Conservation (phyloP, 768 basidiomycete genomes). For the Collybiopsis confluens region DNA sequence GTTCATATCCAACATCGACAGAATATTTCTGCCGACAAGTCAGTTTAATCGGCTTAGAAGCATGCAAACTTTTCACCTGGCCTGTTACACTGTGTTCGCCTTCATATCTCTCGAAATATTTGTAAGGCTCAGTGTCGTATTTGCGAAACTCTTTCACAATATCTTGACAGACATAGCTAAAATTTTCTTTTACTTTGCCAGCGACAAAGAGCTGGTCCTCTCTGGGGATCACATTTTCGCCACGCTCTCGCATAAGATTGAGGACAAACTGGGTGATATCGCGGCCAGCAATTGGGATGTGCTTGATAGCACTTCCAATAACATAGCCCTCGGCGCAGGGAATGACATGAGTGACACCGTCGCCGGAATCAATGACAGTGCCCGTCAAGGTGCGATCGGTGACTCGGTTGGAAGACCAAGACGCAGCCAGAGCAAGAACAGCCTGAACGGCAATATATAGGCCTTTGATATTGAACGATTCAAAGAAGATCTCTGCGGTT, state of each 20-base stretch:
- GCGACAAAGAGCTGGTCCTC: constrained; percentile 94
- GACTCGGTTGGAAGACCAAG: constrained; percentile 90
- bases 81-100: constrained; percentile 93
- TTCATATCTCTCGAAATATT: constrained; percentile 90
- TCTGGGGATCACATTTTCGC: constrained; percentile 90
- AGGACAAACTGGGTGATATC: constrained; percentile 97
- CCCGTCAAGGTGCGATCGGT: constrained; percentile 91
- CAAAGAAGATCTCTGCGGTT: constrained; percentile 99
- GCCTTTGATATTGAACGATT: constrained; percentile 98
- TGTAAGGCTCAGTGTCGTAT: constrained; percentile 94
- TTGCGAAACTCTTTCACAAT: constrained; percentile 99
- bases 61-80: constrained; percentile 48
- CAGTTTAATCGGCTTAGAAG: neutral
- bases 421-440: constrained; percentile 95
- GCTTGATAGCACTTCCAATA: constrained; percentile 97
- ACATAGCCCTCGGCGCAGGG: constrained; percentile 96
- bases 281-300: constrained; percentile 97
- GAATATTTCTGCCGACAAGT: constrained; percentile 80
- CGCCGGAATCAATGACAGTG: constrained; percentile 97
- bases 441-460: constrained; percentile 99
- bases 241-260: constrained; percentile 91
- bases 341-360: constrained; percentile 99
- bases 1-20: constrained; percentile 95
- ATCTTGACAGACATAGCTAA: constrained; percentile 98
- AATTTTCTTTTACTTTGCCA: constrained; percentile 94